phyloP scores from a whole-genome alignment of 129 eudicot genomes.

The Saposhnikovia divaricata region DNA sequence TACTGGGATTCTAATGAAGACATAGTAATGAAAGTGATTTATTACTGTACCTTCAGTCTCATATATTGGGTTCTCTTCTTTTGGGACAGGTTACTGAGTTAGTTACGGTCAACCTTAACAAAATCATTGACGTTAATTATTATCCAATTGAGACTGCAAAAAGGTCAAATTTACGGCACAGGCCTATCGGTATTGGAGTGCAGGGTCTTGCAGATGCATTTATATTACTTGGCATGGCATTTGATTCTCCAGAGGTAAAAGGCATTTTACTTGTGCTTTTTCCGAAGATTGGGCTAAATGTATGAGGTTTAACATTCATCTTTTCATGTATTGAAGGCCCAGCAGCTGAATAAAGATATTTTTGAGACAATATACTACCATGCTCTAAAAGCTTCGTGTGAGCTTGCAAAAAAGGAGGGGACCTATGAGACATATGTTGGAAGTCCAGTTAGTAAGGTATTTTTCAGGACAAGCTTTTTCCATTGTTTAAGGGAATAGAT shows the following conservation, averaged over 20 bases:
- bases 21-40: background rate
- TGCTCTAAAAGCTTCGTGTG: slow-evolving; percentile 83
- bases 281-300: background rate
- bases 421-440: slow-evolving; percentile 76
- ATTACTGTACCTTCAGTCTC: background rate
- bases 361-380: slow-evolving; percentile 93
- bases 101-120: slow-evolving; percentile 77
- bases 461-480: background rate
- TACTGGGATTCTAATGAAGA: background rate
- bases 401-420: slow-evolving; percentile 81
- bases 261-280: background rate
- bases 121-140: slow-evolving; percentile 76
- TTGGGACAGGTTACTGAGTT: slow-evolving; percentile 55
- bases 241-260: slow-evolving; percentile 91
- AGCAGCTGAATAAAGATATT: slow-evolving; percentile 90
- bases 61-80: slow-evolving; percentile 7
- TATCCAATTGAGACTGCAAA: slow-evolving; percentile 94
- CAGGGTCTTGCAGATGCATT: slow-evolving; percentile 98
- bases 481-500: background rate
- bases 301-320: slow-evolving; percentile 3
- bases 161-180: slow-evolving; percentile 72
- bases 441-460: slow-evolving; percentile 94
- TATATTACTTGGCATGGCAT: slow-evolving; percentile 91
- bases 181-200: slow-evolving; percentile 97
- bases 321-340: slow-evolving; percentile 49